Conservation (phyloP, 2,329 filamentous ascomycete species). For the Cordyceps javanica region DNA sequence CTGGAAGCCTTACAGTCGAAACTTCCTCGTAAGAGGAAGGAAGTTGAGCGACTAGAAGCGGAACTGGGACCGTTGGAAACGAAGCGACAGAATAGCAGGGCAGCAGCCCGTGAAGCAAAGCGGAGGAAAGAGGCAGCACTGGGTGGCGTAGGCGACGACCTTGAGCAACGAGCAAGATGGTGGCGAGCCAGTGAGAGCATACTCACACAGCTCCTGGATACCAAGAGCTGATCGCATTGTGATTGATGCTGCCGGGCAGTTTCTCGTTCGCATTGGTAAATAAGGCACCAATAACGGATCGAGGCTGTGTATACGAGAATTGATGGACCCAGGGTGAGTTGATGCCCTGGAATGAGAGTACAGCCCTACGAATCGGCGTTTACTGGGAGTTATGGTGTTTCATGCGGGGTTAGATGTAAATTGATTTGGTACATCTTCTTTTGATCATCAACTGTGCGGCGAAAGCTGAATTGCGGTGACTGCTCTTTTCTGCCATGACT, state of each 20-base stretch:
- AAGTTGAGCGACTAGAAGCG: slow-evolving; percentile 58
- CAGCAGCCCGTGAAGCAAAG: slow-evolving; percentile 65
- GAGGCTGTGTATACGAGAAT: not conserved
- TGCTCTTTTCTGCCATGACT: not conserved
- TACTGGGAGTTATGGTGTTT: not conserved
- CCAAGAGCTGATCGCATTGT: slow-evolving; percentile 40
- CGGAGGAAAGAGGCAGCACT: slow-evolving; percentile 60
- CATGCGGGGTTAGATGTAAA: not conserved
- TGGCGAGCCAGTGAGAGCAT: slow-evolving; percentile 61
- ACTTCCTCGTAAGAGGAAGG: slow-evolving; percentile 59
- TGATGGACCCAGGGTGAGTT: not conserved
- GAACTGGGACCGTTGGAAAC: slow-evolving; percentile 65
- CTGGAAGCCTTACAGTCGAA: slow-evolving; percentile 57
- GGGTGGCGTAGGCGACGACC: slow-evolving; percentile 62
- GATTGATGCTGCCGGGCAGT: not conserved
- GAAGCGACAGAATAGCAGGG: slow-evolving; percentile 57
- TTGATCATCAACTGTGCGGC: not conserved
- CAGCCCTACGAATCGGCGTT: not conserved
- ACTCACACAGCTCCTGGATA: slow-evolving; percentile 57
- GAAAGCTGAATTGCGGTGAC: not conserved
- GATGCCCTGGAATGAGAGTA: not conserved
- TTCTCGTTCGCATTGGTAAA: not conserved
- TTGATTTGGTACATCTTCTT: not conserved
- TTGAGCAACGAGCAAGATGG: slow-evolving; percentile 73
- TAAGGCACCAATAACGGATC: not conserved